Conservation (phyloP, 2,329 filamentous ascomycete species). For the Ceratocystis lukuohia region DNA sequence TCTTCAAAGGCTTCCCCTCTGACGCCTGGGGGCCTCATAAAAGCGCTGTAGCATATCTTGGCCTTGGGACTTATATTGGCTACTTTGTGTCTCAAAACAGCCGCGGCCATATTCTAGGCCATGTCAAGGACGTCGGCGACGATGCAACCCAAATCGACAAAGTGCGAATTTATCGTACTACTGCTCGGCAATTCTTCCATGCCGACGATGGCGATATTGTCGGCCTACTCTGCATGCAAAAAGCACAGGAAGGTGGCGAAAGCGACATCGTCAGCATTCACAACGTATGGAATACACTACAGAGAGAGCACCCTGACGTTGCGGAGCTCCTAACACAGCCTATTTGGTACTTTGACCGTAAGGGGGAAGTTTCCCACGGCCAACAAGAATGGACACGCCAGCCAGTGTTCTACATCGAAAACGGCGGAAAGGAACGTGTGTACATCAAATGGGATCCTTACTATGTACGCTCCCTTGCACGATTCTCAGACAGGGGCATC, state of each 20-base stretch:
- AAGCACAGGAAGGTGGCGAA: slow-evolving; percentile 68
- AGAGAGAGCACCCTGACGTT: slow-evolving; percentile 62
- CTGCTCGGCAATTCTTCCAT: slow-evolving; percentile 46
- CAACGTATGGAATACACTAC: slow-evolving; percentile 68
- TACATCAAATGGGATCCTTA: slow-evolving; percentile 78
- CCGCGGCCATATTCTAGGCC: slow-evolving; percentile 70
- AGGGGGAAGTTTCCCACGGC: slow-evolving; percentile 64
- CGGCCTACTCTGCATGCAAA: slow-evolving; percentile 66
- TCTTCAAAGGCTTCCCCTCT: slow-evolving; percentile 78
- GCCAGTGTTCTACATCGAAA: slow-evolving; percentile 65
- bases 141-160: slow-evolving; percentile 65
- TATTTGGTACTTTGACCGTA: slow-evolving; percentile 86
- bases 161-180: slow-evolving; percentile 82
- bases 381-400: slow-evolving; percentile 63
- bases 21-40: slow-evolving; percentile 63
- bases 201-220: slow-evolving; percentile 73
- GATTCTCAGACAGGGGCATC: slow-evolving; percentile 59
- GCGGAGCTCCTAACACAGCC: slow-evolving; percentile 61
- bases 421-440: slow-evolving; percentile 41
- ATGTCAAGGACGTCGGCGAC: slow-evolving; percentile 79
- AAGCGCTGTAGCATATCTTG: slow-evolving; percentile 81
- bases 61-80: slow-evolving; percentile 69
- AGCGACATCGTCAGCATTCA: slow-evolving; percentile 69
- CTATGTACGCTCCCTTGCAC: slow-evolving; percentile 61
- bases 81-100: slow-evolving; percentile 84